Evolutionary conservation across 768 basidiomycete genomes (phyloP), one percentile per base, ranked within the genome.

Genomic region (Lactarius sanguifluus): DNA sequence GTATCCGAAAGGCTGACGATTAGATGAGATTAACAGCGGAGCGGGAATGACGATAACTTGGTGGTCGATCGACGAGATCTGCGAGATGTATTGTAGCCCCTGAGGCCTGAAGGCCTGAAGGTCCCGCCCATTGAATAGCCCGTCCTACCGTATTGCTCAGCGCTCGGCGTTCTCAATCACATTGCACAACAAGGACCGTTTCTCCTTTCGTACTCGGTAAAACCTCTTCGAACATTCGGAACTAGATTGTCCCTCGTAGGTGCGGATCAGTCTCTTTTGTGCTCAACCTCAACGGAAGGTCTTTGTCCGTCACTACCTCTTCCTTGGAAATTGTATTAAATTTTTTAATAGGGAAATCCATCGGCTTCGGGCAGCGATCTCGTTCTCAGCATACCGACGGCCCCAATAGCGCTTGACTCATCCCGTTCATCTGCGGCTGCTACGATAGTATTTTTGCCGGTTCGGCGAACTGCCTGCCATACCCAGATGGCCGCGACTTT

Each of bases 21-120:
- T 52, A 52, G 50, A 52, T 52, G 50, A 25, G 50, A 52, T 52
- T 52, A 52, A 52, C 50, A 25, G 25, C 50, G 50, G 50, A 52
- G 12, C 50, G 50, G 50, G 50, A 52, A 52, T 52, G 50, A 50
- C 47, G 47, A 52, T 52, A 52, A 52, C 50, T 23, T 15, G 50
- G 50, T 25, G 12, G 50, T 52, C 25, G 50, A 52, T 52, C 50
- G 25, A 52, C 50, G 12, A 28, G 50, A 52, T 52, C 25, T 52
- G 25, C 50, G 23, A 28, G 50, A 23, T 23, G 50, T 52, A 15
- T 45, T n/a, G 43, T 20, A 52, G 25, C 50, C 50, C 50, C 50
- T 52, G n/a, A n/a, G n/a, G n/a, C n/a, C n/a, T n/a, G n/a, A n/a
- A n/a, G n/a, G n/a, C n/a, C n/a, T n/a, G 50, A 25, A 12, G 25